Percentiles rank a stretch among this genome's conserved stretches.
Conservation (phyloP, 305 asterid species). For the Petunia hybrid region DNA sequence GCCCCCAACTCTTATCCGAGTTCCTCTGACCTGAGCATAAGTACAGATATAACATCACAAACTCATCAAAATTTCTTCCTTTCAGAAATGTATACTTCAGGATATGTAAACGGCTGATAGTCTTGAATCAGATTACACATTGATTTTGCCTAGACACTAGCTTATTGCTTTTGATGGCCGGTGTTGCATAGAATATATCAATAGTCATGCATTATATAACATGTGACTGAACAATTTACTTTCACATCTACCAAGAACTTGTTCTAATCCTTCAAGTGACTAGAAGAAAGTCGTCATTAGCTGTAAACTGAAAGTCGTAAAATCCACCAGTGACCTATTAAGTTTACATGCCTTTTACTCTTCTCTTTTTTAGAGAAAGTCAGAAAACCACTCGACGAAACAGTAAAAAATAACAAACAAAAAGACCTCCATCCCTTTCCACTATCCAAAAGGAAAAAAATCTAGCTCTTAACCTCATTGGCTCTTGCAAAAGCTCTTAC, state of each 20-base stretch:
- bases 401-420: not conserved
- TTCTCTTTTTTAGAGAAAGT: not conserved
- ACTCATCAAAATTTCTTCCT: not conserved
- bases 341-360: not conserved
- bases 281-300: not conserved
- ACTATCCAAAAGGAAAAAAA: not conserved
- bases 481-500: not conserved
- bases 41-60: not conserved
- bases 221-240: constrained; percentile 9
- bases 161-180: not conserved
- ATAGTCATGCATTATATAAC: not conserved
- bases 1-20: constrained; percentile 74
- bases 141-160: not conserved
- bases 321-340: constrained; percentile 17
- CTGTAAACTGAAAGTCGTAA: not conserved
- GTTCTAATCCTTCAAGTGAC: not conserved
- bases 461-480: not conserved
- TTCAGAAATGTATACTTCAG: not conserved
- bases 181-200: not conserved
- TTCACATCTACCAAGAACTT: not conserved
- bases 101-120: not conserved
- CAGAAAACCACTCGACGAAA: not conserved
- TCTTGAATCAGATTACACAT: constrained; percentile 9
- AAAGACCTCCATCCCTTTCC: constrained; percentile 2
- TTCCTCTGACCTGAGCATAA: constrained; percentile 72